Percentiles rank a stretch among this genome's conserved stretches.
Evolutionary conservation across 345 rosid genomes (phyloP).

Genomic region (Turnera subulata): DNA sequence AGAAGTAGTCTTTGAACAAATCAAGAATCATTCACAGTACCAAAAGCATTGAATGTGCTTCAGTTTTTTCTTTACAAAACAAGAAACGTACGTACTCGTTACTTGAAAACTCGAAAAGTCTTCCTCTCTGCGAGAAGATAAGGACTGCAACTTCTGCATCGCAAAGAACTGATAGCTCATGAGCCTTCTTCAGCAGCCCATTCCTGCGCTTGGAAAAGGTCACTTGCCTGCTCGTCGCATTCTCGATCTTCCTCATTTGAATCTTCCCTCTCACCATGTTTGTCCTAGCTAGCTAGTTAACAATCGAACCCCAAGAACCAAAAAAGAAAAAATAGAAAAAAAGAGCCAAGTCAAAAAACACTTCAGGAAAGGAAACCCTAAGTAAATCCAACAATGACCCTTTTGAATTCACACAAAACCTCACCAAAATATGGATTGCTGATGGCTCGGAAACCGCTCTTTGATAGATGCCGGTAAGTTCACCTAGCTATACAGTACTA

Average conservation of each 20-base stretch:
- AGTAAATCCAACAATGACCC: neutral
- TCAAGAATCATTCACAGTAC: too few species aligned
- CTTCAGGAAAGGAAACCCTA: constrained; percentile 11
- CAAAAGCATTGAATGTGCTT: too few species aligned
- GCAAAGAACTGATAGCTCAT: constrained; percentile 58
- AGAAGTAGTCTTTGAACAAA: too few species aligned
- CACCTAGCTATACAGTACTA: too few species aligned
- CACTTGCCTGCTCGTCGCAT: constrained; percentile 50
- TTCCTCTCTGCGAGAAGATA: constrained; percentile 54
- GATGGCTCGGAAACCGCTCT: too few species aligned
- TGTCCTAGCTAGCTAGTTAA: constrained; percentile 3
- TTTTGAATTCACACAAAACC: too few species aligned
- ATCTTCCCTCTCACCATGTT: constrained; percentile 62
- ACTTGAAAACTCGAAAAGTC: constrained; percentile 40
- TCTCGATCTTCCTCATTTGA: constrained; percentile 56
- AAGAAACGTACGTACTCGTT: constrained; percentile 41
- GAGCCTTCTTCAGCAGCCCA: constrained; percentile 59
- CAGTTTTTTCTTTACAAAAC: neutral
- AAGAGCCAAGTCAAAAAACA: neutral
- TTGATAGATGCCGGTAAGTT: too few species aligned
- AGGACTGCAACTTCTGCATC: constrained; percentile 58
- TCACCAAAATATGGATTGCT: too few species aligned
- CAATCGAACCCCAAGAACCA: too few species aligned
- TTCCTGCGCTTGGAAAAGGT: constrained; percentile 56
- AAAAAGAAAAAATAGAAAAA: too few species aligned